Base-by-base conservation (phyloP, 805 yeast species). In the Wickerhamiella australiensis region DNA sequence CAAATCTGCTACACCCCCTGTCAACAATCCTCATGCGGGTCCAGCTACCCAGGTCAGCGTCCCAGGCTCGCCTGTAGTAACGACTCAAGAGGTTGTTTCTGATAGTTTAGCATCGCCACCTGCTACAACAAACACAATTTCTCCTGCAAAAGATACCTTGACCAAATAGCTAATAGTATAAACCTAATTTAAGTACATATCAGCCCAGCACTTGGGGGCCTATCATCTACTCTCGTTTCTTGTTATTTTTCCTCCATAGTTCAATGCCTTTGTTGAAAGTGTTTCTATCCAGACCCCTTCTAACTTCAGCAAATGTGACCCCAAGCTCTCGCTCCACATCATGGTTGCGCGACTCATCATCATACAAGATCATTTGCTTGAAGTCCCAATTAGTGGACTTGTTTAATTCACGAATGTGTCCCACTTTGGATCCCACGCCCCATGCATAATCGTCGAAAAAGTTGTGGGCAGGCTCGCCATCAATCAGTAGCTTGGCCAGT, bases 331-430 rank as follows among this genome's bases (percentile, higher is more conserved):
- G 57, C 58, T 77, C 81, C 3, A 86, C 95, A 56, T 86, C 95
- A 53, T 66, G 72, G 59, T 86, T 86, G 54, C 95, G 71, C 50
- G 66, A 58, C 63, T 86, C 95, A 62, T 86, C 95, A 60, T 86
- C 95, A 58, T 77, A 86, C 50, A 83, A 66, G n/a, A 73, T 63
- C 67, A 84, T 72, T 36, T 79, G 79, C 4, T 64, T 54, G 36
- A 60, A 71, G 21, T 68, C 68, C 8, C 77, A 64, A 12, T 71
- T 71, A 17, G 80, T 65, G 11, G 70, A 71, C 47, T 69, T 65
- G 4, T 78, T 67, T 17, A 80, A 71, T 46, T 63, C 62, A 15
- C 60, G 58, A 35, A 84, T 77, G 59, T 82, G 87, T 23, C 68
- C 69, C 20, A 76, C 65, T 53, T 77, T 69, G 22, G 68, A 73